Evolutionary conservation across 2,329 filamentous ascomycete species (phyloP).

Genomic region (Alternaria ethzedia): DNA sequence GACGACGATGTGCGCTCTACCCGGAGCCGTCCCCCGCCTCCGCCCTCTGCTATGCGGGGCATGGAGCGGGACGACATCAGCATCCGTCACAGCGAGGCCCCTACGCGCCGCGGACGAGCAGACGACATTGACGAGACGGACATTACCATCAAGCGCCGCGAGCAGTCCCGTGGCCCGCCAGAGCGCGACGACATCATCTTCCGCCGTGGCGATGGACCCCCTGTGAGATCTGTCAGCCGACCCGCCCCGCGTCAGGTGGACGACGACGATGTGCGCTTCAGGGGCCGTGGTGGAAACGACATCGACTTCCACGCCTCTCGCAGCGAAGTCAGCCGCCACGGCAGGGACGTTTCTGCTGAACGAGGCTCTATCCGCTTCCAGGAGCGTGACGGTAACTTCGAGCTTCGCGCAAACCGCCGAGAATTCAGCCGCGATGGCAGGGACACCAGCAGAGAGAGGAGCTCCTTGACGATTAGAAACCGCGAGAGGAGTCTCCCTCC

Average conservation of each 20-base stretch:
- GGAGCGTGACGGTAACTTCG: constrained; percentile 49
- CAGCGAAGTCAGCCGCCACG: constrained; percentile 32
- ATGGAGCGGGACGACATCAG: constrained; percentile 49
- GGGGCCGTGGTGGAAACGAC: constrained; percentile 44
- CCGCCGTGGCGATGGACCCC: constrained; percentile 51
- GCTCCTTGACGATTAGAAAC: constrained; percentile 42
- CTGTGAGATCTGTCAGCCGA: constrained; percentile 19
- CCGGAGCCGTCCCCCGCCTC: constrained; percentile 38
- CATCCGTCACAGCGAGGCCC: constrained; percentile 45
- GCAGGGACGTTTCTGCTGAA: constrained; percentile 32
- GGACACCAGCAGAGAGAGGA: constrained; percentile 44
- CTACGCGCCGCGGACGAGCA: constrained; percentile 39
- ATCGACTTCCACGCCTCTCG: constrained; percentile 41
- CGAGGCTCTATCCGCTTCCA: constrained; percentile 40
- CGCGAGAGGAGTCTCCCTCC: constrained; percentile 48
- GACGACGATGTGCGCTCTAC: constrained; percentile 51
- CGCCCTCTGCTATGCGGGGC: constrained; percentile 35
- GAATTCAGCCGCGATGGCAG: constrained; percentile 45
- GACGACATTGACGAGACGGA: constrained; percentile 46
- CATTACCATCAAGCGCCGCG: constrained; percentile 44
- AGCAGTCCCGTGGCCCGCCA: constrained; percentile 42
- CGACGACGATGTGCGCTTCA: constrained; percentile 58
- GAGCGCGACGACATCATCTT: constrained; percentile 52
- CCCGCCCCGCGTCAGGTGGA: constrained; percentile 46
- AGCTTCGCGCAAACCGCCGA: constrained; percentile 45